phyloP scores from a whole-genome alignment of 2,329 filamentous ascomycete species.

The Colletotrichum echinochloae region DNA sequence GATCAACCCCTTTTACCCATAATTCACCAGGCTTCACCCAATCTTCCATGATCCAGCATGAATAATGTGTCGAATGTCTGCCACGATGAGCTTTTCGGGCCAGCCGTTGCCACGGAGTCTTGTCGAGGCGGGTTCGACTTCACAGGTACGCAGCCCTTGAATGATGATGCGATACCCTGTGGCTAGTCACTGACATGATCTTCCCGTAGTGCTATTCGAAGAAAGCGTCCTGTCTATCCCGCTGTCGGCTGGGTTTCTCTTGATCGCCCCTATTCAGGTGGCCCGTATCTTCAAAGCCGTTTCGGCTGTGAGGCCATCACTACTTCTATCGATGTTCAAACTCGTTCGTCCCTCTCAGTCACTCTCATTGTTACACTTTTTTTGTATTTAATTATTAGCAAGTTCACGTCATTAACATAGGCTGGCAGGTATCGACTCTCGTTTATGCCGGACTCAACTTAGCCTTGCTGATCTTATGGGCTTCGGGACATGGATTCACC shows the following conservation, averaged over 20 bases:
- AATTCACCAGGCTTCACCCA: conserved; percentile 10
- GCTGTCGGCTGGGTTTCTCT: conserved; percentile 20
- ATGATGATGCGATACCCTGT: conserved; percentile 11
- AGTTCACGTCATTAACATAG: conserved; percentile 22
- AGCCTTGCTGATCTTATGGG: conserved; percentile 23
- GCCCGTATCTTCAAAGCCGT: conserved; percentile 22
- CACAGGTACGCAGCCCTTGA: conserved; percentile 22
- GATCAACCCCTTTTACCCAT: conserved; percentile 3
- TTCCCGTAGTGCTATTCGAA: conserved; percentile 19
- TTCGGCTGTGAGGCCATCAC: conserved; percentile 22
- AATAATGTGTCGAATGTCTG: conserved; percentile 28
- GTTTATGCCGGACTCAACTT: conserved; percentile 22
- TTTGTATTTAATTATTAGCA: conserved; percentile 11
- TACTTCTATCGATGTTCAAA: conserved; percentile 25
- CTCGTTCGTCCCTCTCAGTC: conserved; percentile 15
- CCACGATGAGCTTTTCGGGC: conserved; percentile 26
- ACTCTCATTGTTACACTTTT: conserved; percentile 10
- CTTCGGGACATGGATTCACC: conserved; percentile 25
- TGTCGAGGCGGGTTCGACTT: conserved; percentile 22
- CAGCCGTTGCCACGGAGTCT: conserved; percentile 21
- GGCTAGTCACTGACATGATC: conserved; percentile 22
- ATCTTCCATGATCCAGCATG: conserved; percentile 19
- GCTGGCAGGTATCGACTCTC: conserved; percentile 16
- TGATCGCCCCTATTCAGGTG: conserved; percentile 22
- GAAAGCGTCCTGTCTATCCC: conserved; percentile 22